These are phyloP conservation scores for Metarhizium sp. DNA, from an alignment of 2,329 filamentous ascomycete genomes.

Conservation along the genomic window DNA sequence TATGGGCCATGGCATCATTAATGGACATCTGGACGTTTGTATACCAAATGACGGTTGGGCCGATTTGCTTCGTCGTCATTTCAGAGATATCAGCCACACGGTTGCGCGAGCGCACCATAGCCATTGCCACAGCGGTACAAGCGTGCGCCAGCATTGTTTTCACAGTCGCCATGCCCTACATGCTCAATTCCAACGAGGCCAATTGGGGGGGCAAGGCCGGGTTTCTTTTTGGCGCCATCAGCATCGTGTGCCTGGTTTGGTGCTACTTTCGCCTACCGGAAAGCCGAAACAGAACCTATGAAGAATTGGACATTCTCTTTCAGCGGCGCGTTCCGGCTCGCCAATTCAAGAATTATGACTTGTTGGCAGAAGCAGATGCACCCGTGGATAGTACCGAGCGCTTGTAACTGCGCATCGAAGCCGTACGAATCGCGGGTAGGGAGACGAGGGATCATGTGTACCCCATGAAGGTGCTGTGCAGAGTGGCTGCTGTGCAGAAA, in stretches of 20 bases:
- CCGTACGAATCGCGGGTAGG: no score
- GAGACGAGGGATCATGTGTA: no score
- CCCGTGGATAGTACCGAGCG: background rate
- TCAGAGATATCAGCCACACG: constrained; percentile 27
- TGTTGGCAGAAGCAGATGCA: constrained; percentile 8
- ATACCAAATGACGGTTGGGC: constrained; percentile 32
- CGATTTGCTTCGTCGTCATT: constrained; percentile 32
- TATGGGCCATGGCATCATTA: constrained; percentile 29
- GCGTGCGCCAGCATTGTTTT: constrained; percentile 16
- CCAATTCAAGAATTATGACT: constrained; percentile 10
- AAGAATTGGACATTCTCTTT: constrained; percentile 22
- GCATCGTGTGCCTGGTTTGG: constrained; percentile 14
- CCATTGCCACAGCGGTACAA: constrained; percentile 18
- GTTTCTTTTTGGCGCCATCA: constrained; percentile 19
- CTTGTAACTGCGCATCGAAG: background rate
- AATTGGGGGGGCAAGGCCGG: constrained; percentile 23
- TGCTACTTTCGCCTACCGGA: constrained; percentile 21
- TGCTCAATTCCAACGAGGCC: constrained; percentile 21
- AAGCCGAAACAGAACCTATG: constrained; percentile 18
- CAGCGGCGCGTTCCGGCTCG: constrained; percentile 10
- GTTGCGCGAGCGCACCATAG: constrained; percentile 21
- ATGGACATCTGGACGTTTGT: constrained; percentile 32
- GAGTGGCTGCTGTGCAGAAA: no score
- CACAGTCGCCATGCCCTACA: constrained; percentile 19
- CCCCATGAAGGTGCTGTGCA: no score